These are phyloP conservation scores for Plicaturopsis crispa DNA, from an alignment of 768 basidiomycete species.

Conservation along the genomic window DNA sequence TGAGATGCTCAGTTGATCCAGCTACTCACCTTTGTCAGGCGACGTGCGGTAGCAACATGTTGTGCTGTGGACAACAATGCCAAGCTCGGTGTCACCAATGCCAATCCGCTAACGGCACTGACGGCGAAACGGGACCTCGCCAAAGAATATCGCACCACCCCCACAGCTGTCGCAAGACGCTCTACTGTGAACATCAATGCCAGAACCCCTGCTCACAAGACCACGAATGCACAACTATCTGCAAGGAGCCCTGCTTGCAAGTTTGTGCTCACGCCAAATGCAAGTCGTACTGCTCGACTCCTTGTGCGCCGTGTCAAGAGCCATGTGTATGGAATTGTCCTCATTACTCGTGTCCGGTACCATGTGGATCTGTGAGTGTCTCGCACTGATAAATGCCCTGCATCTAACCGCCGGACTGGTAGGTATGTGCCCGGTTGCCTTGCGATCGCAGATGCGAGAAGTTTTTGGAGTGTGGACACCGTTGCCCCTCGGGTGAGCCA, in stretches of 20 bases:
- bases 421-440: constrained; percentile 62
- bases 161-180: constrained; percentile 42
- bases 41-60: constrained; percentile 35
- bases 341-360: constrained; percentile 49
- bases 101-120: constrained; percentile 20
- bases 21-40: constrained; percentile 28
- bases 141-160: constrained; percentile 26
- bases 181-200: constrained; percentile 55
- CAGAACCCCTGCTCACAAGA: constrained; percentile 36
- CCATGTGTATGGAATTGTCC: constrained; percentile 48
- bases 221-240: constrained; percentile 41
- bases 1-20: constrained; percentile 42
- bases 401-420: too few species aligned
- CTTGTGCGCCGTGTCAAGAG: constrained; percentile 58
- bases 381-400: too few species aligned
- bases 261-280: constrained; percentile 48
- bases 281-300: constrained; percentile 34
- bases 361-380: constrained; percentile 63
- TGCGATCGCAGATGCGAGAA: constrained; percentile 49
- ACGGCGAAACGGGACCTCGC: constrained; percentile 2
- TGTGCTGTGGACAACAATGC: constrained; percentile 49
- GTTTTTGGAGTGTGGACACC: constrained; percentile 50
- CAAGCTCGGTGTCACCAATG: constrained; percentile 41
- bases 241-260: constrained; percentile 43
- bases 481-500: constrained; percentile 57